A percentile compares a stretch with the other conserved stretches of the same genome.
Conservation (phyloP, 2,329 filamentous ascomycete genomes). For the Madurella fahalii region DNA sequence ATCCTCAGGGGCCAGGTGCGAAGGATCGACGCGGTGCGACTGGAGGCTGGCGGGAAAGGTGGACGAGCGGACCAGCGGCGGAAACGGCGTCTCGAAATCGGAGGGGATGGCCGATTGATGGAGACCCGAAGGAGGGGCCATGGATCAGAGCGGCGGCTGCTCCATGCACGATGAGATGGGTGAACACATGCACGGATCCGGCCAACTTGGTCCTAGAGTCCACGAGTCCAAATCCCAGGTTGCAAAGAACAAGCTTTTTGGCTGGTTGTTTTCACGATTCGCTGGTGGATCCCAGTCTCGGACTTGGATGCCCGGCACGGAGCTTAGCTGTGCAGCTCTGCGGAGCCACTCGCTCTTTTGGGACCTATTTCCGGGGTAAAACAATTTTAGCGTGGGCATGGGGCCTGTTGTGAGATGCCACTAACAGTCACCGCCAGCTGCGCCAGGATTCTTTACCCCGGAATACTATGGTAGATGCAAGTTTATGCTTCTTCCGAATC, state of each 20-base stretch:
- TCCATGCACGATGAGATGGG: conserved; percentile 2
- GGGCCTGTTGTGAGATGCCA: too few relatives aligned
- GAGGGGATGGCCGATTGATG: conserved; percentile 27
- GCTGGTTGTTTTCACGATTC: too few relatives aligned
- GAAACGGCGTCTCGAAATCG: conserved; percentile 28
- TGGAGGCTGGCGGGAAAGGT: conserved; percentile 36
- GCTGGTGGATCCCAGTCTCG: too few relatives aligned
- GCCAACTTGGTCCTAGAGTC: background rate
- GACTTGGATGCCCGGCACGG: too few relatives aligned
- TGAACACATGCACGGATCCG: background rate
- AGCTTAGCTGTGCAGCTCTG: too few relatives aligned
- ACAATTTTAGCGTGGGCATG: too few relatives aligned
- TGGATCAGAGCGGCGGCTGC: conserved; percentile 17
- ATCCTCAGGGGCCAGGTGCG: conserved; percentile 77
- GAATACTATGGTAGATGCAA: too few relatives aligned
- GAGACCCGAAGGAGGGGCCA: conserved; percentile 31
- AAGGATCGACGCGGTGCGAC: conserved; percentile 51
- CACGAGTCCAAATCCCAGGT: background rate
- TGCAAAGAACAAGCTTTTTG: background rate
- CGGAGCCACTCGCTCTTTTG: too few relatives aligned
- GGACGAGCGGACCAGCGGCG: conserved; percentile 37
- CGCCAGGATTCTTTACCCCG: too few relatives aligned
- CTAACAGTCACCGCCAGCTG: too few relatives aligned
- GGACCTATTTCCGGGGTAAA: too few relatives aligned
- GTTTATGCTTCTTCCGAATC: too few relatives aligned